Evolutionary conservation across 1,139 yeast species (phyloP), one percentile per base, ranked within the genome.

Genomic region (Yamadazyma mexicana): DNA sequence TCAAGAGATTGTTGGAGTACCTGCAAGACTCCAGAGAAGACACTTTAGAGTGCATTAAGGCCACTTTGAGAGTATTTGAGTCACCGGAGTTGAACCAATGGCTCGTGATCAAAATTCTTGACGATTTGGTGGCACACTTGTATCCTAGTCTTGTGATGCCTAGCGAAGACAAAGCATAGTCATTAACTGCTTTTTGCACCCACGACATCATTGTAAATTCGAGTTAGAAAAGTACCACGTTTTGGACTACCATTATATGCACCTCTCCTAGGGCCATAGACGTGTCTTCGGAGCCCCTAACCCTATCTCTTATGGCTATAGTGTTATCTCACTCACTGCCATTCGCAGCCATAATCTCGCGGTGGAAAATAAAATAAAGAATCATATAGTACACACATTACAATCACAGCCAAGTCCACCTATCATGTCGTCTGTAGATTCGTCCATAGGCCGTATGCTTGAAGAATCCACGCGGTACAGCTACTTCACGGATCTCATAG

Each of bases 131-230:
- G 34, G 56, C 56, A 37, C 52, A 55, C 30, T 39, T 66, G 31
- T 66, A 62, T 45, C 63, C 62, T 4, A 69, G 64, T 36, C 39
- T 60, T 16, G 17, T 26, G n/a, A n/a, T n/a, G n/a, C n/a, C n/a
- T n/a, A n/a, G n/a, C n/a, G n/a, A n/a, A n/a, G n/a, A n/a, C n/a
- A n/a, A n/a, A n/a, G n/a, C n/a, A n/a, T n/a, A n/a, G n/a, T n/a
- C n/a, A n/a, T n/a, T n/a, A n/a, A n/a, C n/a, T n/a, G n/a, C n/a
- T n/a, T n/a, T n/a, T n/a, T n/a, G n/a, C n/a, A n/a, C n/a, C n/a
- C n/a, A n/a, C n/a, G n/a, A n/a, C n/a, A n/a, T n/a, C n/a, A n/a
- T n/a, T n/a, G n/a, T n/a, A n/a, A n/a, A n/a, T n/a, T n/a, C n/a
- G n/a, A n/a, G n/a, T n/a, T n/a, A n/a, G n/a, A n/a, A n/a, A n/a